Evolutionary conservation across 441 rosid genomes (phyloP).

Genomic region (Cnidoscolus chayamansa): DNA sequence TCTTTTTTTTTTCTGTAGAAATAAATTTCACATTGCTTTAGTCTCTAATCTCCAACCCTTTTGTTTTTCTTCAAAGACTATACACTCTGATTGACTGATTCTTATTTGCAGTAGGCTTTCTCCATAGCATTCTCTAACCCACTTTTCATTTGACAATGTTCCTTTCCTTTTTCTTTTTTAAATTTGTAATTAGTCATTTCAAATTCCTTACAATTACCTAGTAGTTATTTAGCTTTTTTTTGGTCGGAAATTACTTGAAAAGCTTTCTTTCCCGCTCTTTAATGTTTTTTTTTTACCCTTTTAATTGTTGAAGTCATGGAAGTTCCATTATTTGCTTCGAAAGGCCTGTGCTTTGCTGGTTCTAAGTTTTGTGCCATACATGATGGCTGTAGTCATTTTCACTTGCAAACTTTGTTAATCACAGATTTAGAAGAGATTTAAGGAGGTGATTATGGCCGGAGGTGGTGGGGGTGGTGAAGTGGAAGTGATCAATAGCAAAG

Average conservation of each 20-base stretch:
- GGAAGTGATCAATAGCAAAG: slow-evolving; percentile 62
- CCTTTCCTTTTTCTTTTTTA: neutral
- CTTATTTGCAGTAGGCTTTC: neutral
- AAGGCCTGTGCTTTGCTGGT: slow-evolving; percentile 11
- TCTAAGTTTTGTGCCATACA: neutral
- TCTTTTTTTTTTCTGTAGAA: slow-evolving; percentile 11
- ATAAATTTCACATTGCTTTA: slow-evolving; percentile 26
- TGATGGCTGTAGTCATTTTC: neutral
- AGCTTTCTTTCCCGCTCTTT: slow-evolving; percentile 24
- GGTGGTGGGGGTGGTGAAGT: slow-evolving; percentile 52
- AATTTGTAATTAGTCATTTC: neutral
- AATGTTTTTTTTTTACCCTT: slow-evolving; percentile 3
- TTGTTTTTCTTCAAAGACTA: slow-evolving; percentile 3
- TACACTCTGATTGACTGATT: slow-evolving; percentile 1
- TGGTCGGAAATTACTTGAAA: neutral
- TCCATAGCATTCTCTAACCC: neutral
- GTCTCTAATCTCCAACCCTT: neutral
- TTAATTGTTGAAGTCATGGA: slow-evolving; percentile 11
- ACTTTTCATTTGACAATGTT: neutral
- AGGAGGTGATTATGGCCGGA: slow-evolving; percentile 24
- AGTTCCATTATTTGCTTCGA: slow-evolving; percentile 13
- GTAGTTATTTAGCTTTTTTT: neutral
- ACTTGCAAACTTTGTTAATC: neutral
- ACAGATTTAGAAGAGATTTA: neutral
- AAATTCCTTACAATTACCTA: slow-evolving; percentile 11